Evolutionary conservation across 2,329 filamentous ascomycete genomes (phyloP), one percentile per base, ranked within the genome.

Genomic region (Calcarisporium arbuscula): DNA sequence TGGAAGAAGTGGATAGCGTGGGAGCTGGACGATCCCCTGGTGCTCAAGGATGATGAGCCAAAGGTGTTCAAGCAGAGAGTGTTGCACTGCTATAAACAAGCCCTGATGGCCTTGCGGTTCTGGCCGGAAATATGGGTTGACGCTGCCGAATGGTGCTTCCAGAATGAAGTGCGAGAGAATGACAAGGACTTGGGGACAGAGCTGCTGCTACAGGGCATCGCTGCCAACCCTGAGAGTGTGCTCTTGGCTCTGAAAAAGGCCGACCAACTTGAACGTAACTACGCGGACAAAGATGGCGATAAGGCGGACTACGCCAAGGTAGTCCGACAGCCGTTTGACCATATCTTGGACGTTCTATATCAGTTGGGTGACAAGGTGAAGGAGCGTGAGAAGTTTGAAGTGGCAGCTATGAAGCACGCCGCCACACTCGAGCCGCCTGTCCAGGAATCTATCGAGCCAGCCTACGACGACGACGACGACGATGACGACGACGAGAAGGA

Each of bases 91-190:
- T 96, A 95, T 68, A 92, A 88, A 57, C 90, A 95, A 57, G 87
- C 90, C 5, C 65, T 94, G 30, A 95, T 95, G 84, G 82, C 88
- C 5, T 66, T 98, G 36, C 80, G 89, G 32, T 98, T 96, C 61
- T 92, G 90, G 77, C 89, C 92, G 5, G 85, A 94, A 54, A 80
- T 95, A 48, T 98, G 92, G 92, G 89, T 88, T 32, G 88, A 95
- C 40, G 90, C 88, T 8, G 85, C 89, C 1, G 85, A 94, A 45
- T 96, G 90, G 77, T 95, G 86, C 58, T 88, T 88, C 51, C 74
- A 82, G 35, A 88, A 92, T 48, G 76, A 76, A 28, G 64, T 89
- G 46, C 54, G 61, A 8, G 65, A 77, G 28, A 81, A 87, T 22
- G 72, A 73, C 29, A 67, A 70, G 40, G 65, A 71, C 6, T 52